phyloP scores from a whole-genome alignment of 108 stramenopile genomes.

The Pseudonitzschia multiseries region DNA sequence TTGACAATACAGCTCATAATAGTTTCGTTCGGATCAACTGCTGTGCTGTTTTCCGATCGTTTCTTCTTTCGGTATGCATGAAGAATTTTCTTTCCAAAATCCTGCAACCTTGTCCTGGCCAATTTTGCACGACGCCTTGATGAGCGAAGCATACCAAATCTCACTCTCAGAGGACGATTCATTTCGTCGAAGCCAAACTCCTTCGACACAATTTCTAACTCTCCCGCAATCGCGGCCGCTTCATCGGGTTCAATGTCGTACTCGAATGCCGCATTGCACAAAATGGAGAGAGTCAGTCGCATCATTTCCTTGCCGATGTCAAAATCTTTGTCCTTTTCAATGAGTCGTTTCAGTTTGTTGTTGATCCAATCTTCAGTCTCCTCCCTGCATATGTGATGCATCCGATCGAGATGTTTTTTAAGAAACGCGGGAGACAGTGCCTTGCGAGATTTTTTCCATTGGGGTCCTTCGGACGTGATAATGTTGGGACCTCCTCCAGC shows the following conservation, averaged over 20 bases:
- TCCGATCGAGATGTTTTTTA: conserved; percentile 32
- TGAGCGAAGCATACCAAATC: conserved; percentile 16
- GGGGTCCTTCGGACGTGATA: conserved; percentile 36
- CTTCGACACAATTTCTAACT: conserved; percentile 24
- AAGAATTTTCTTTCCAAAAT: conserved; percentile 33
- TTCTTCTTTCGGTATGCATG: conserved; percentile 25
- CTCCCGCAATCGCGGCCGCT: conserved; percentile 14
- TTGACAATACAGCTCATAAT: conserved; percentile 41
- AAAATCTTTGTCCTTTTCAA: conserved; percentile 22
- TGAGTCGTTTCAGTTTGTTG: conserved; percentile 17
- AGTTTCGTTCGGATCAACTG: conserved; percentile 18
- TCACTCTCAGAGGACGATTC: conserved; percentile 10
- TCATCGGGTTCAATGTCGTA: conserved; percentile 38
- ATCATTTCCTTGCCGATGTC: conserved; percentile 46
- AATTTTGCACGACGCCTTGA: conserved; percentile 11
- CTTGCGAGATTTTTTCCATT: conserved; percentile 49
- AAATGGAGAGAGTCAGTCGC: conserved; percentile 40
- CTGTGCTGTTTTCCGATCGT: conserved; percentile 11
- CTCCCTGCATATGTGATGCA: conserved; percentile 36
- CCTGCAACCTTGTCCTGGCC: conserved; percentile 12
- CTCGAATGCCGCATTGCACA: conserved; percentile 53
- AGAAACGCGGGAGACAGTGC: conserved; percentile 40
- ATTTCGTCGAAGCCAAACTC: conserved; percentile 21
- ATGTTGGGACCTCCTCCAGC: conserved; percentile 36
- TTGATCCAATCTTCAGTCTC: conserved; percentile 45